Base-by-base conservation (phyloP, 2,329 filamentous ascomycete genomes). In the Trichoderma koningiopsis region DNA sequence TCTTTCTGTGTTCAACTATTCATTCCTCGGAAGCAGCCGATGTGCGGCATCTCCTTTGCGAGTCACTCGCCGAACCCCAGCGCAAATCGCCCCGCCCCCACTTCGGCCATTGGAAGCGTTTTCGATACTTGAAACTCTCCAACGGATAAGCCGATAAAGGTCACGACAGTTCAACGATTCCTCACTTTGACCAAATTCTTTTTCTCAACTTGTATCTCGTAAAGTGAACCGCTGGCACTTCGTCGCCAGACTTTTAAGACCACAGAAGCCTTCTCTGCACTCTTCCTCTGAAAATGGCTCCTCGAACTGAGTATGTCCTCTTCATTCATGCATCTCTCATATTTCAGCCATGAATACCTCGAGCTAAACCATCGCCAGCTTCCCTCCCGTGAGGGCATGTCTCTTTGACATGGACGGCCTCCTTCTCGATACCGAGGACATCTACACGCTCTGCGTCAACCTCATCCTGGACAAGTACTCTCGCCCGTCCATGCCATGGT, bases 391-490 rank as follows among this genome's bases (percentile, higher is more conserved):
- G 70, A 88, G 94, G 74, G 96, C 95, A 74, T 97, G 94, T 81
- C 90, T 99, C 73, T 98, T 99, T 80, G 96, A 99, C 84, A 97
- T 98, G 94, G 96, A 99, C 81, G 96, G 96, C 71, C 90, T 99
- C 43, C 88, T 99, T 24, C 92, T 99, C 77, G 90, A 98, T 81
- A 94, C 92, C 40, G 96, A 98, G 83, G 96, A 98, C 75, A 80
- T 89, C 68, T 98, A 98, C 84, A 96, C 93, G 0, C 78, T 87
- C 31, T 91, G 92, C 80, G 91, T 94, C 71, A 97, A 99, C 81
- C 84, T 88, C 29, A 87, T 98, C 47, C 89, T 99, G 49, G 84
- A 86, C 68, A 89, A 91, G 77, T 93, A 96, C 80, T 87, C 86
- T 75, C 89, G 88, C 61, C 91, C 92, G 0, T 79, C 83, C 16